Evolutionary conservation across 257 asterid genomes (phyloP).

Genomic region (Nicotiana knightiana): DNA sequence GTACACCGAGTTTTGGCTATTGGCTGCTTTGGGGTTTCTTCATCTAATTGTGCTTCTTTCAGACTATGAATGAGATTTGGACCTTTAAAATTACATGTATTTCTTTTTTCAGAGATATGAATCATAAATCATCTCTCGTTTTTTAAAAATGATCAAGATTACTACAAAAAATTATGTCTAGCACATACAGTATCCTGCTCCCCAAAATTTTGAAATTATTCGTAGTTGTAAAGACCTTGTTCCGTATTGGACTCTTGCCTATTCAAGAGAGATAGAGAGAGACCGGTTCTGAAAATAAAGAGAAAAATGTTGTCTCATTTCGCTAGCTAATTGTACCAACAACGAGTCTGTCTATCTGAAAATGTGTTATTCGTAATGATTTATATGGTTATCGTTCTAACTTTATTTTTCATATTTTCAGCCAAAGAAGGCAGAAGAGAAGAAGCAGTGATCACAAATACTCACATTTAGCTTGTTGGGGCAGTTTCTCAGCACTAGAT

Average conservation of each 20-base stretch:
- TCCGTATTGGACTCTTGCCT: not conserved
- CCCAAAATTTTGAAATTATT: not conserved
- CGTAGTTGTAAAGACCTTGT: not conserved
- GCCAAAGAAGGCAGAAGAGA: conserved; percentile 15
- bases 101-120: not conserved
- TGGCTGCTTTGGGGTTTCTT: not conserved
- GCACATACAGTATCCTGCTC: not conserved
- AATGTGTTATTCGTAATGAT: not conserved
- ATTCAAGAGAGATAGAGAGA: not conserved
- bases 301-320: not conserved
- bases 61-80: not conserved
- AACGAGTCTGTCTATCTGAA: not conserved
- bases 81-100: not conserved
- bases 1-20: not conserved
- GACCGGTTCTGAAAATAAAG: not conserved
- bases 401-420: not conserved
- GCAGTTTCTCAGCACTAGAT: not conserved
- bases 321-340: not conserved
- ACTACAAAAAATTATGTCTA: not conserved
- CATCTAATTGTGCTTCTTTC: not conserved
- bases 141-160: not conserved
- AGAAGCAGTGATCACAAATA: not conserved
- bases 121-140: not conserved
- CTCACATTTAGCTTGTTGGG: not conserved
- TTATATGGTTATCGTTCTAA: not conserved